Evolutionary conservation across 1,139 yeast genomes (phyloP).

Genomic region (Lodderomyces jiufengensis): DNA sequence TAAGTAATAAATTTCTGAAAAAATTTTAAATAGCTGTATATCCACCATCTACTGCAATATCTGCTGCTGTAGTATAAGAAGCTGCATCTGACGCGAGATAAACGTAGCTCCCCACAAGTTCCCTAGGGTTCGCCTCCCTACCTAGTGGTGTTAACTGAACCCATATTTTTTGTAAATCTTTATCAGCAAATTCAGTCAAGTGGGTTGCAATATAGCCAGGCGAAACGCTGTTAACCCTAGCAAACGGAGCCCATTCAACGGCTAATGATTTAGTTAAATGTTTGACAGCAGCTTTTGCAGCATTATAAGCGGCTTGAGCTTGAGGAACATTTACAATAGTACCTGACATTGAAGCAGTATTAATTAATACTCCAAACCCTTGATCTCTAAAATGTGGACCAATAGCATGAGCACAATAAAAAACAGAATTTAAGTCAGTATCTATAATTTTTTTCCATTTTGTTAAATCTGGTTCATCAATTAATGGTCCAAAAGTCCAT

Average conservation of each 20-base stretch:
- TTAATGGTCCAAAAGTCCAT: constrained; percentile 32
- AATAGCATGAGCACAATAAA: constrained; percentile 41
- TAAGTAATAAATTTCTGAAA: too few relatives aligned
- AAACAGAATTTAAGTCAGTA: constrained; percentile 47
- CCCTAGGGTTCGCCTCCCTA: constrained; percentile 51
- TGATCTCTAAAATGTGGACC: constrained; percentile 44
- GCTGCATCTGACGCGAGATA: constrained; percentile 50
- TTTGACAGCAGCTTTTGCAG: constrained; percentile 51
- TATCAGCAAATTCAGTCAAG: constrained; percentile 40
- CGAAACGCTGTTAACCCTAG: constrained; percentile 51
- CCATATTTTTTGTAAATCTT: constrained; percentile 30
- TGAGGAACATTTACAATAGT: constrained; percentile 65
- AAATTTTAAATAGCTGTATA: constrained; percentile 48
- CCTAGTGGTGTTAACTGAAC: constrained; percentile 47
- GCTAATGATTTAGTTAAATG: constrained; percentile 47
- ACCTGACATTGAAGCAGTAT: constrained; percentile 37
- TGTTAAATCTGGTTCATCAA: constrained; percentile 39
- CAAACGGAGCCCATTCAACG: too few relatives aligned
- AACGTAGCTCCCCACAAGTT: constrained; percentile 53
- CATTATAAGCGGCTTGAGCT: constrained; percentile 56
- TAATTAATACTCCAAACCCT: constrained; percentile 29
- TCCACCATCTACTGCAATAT: constrained; percentile 59
- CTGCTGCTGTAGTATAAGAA: constrained; percentile 50
- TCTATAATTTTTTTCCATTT: constrained; percentile 48
- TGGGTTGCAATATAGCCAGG: constrained; percentile 58